Evolutionary conservation across 2,329 filamentous ascomycete species (phyloP), one percentile per base, ranked within the genome.

Genomic region (Alternaria gaisen): DNA sequence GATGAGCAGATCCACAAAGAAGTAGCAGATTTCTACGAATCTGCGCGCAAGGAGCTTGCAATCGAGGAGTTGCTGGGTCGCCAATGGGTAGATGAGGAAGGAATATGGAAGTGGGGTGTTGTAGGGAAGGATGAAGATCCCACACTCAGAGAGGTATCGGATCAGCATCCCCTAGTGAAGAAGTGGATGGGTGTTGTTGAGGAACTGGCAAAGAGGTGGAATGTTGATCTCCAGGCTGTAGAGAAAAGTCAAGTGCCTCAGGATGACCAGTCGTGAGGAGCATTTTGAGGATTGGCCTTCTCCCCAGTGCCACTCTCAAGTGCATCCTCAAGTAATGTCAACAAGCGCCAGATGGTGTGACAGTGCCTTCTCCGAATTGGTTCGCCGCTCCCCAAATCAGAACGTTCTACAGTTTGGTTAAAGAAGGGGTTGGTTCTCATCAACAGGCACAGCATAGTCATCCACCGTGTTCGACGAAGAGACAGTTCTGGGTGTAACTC

Each of bases 51-150:
- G 40, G 90, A 92, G 51, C 78, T 95, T 53, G 82, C 82, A 41
- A 84, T 89, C 14, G 82, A 85, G 70, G 82, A 80, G 44, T 80
- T 96, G 28, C 92, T 94, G 76, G 85, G 83, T 1, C 72, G 80
- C 20, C 82, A 87, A n/a, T 93, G 85, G 77, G 92, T 91, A 83
- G 85, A 86, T 4, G 80, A 84, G 11, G 90, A 92, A 72, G 91
- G 91, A 0, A 86, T 88, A 40, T 93, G 90, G 90, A 88, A 80
- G 69, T 94, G 86, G 75, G 80, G 84, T 1, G 85, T 91, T 30
- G 58, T 67, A 4, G 74, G 71, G 6, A 55, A 65, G 5, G 76
- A 78, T 14, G 73, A 69, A 1, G 76, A 77, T n/a, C 70, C 76
- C 12, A 79, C 76, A 18, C 74, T 79, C 32, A 68, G 68, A 41